Conservation (phyloP, 73 alveolate genomes). For the Stentor coeruleus region DNA sequence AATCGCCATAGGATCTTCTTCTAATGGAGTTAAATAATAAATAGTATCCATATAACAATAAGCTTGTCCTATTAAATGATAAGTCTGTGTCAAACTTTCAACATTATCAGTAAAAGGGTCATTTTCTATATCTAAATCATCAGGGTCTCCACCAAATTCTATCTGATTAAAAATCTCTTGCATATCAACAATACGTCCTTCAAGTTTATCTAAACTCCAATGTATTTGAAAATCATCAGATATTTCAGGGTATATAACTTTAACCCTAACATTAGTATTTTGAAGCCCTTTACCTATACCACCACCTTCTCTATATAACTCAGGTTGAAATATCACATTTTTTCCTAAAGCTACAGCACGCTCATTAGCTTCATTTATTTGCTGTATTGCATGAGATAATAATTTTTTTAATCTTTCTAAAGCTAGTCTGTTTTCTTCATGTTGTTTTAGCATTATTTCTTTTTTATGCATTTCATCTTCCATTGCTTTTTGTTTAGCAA, state of each 20-base stretch:
- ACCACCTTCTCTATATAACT: slow-evolving; percentile 38
- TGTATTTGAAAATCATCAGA: slow-evolving; percentile 24
- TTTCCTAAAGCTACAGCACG: slow-evolving; percentile 50
- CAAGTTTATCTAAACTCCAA: slow-evolving; percentile 16
- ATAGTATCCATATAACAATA: not conserved
- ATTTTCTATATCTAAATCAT: not conserved
- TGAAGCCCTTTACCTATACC: slow-evolving; percentile 32
- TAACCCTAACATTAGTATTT: not conserved
- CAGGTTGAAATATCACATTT: slow-evolving; percentile 33
- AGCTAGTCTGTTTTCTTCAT: slow-evolving; percentile 42
- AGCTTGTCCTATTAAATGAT: slow-evolving; percentile 18
- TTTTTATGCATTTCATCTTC: slow-evolving; percentile 45
- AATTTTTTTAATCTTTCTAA: slow-evolving; percentile 33
- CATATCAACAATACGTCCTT: slow-evolving; percentile 16
- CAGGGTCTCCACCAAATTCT: slow-evolving; percentile 1
- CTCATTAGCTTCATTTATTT: slow-evolving; percentile 62
- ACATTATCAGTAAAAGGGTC: slow-evolving; percentile 23
- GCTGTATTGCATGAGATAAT: slow-evolving; percentile 43
- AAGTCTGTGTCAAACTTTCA: slow-evolving; percentile 3
- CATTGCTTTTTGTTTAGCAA: slow-evolving; percentile 50
- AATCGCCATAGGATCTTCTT: not conserved
- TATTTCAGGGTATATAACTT: not conserved
- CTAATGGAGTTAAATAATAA: not conserved
- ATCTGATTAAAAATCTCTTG: slow-evolving; percentile 7
- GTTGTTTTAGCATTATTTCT: slow-evolving; percentile 40